Conservation (phyloP, 163 green algal species). For the Coccomyxa subellipsoidea region DNA sequence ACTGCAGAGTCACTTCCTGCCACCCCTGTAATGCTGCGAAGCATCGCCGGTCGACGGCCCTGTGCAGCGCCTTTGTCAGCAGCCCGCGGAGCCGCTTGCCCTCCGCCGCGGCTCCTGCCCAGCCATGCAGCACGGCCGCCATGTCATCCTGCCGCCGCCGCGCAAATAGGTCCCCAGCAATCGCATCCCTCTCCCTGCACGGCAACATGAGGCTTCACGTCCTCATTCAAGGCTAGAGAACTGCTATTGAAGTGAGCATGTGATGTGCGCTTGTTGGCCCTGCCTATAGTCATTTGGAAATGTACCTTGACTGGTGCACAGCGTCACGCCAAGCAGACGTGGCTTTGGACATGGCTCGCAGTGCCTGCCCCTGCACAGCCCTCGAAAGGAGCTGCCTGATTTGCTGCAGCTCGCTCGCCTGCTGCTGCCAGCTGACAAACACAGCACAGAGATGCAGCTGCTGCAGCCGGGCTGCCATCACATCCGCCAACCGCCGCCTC, state of each 20-base stretch:
- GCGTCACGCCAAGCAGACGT: not conserved
- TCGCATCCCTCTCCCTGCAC: not conserved
- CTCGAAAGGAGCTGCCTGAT: not conserved
- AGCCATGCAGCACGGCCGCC: not conserved
- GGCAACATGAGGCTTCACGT: too few species aligned
- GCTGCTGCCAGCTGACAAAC: not conserved
- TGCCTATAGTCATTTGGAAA: too few species aligned
- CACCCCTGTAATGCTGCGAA: constrained; percentile 11
- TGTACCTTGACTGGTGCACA: not conserved
- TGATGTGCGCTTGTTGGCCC: too few species aligned
- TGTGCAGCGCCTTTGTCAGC: not conserved
- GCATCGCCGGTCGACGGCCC: not conserved
- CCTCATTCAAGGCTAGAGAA: too few species aligned
- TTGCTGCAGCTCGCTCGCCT: not conserved
- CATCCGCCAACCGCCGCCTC: not conserved
- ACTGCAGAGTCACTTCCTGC: constrained; percentile 1
- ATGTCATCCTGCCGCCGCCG: not conserved
- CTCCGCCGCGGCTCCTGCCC: not conserved
- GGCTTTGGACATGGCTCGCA: not conserved
- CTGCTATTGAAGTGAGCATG: too few species aligned
- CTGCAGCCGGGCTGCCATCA: not conserved
- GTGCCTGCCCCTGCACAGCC: not conserved
- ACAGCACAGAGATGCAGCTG: not conserved
- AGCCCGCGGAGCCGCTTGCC: not conserved
- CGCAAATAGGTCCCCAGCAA: not conserved